Evolutionary conservation across 2,329 filamentous ascomycete species (phyloP), one percentile per base, ranked within the genome.

Genomic region (Aspergillus ochraceoroseus): DNA sequence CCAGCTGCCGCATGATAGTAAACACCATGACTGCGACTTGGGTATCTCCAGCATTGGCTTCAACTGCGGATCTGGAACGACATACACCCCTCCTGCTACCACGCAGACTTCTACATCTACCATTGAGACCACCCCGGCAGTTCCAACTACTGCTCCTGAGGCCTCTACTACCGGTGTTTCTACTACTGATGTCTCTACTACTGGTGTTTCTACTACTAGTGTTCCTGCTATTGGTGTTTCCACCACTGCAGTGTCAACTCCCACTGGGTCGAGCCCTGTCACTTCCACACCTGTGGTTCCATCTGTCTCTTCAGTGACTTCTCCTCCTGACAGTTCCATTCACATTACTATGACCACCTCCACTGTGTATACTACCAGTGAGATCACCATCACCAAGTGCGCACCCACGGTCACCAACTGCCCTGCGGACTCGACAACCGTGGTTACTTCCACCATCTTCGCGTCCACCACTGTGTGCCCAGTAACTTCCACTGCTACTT

Each of bases 21-120:
- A 75, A 58, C 61, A 70, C 44, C 73, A 79, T 62, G 66, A 73
- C 55, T 92, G 86, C 72, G 74, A 76, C 54, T 75, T 94, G 55
- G 80, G 81, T 55, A 77, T 59, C 39, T 55, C 54, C 43, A 50
- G 42, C 14, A 49, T 60, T 40, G 46, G 47, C 40, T 63, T 58
- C 28, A 48, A 57, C 54, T 57, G 55, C 48, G 50, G 48, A 20
- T 55, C 57, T 18, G 52, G 49, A 15, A 51, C 40, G 18, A 38
- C 12, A 18, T 42, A 39, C 31, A 46, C 34, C 36, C 33, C 36
- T 19, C 29, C 41, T 13, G 27, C 18, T 15, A 27, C 30, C 13
- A 22, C 30, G 5, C 32, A 30, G 19, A 22, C 29, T n/a, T 25
- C 28, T 11, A 17, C 32, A 8, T 31, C 36, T 12, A 25, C 41